phyloP scores from a whole-genome alignment of 306 rosid species.

The Corylus heterophylla region DNA sequence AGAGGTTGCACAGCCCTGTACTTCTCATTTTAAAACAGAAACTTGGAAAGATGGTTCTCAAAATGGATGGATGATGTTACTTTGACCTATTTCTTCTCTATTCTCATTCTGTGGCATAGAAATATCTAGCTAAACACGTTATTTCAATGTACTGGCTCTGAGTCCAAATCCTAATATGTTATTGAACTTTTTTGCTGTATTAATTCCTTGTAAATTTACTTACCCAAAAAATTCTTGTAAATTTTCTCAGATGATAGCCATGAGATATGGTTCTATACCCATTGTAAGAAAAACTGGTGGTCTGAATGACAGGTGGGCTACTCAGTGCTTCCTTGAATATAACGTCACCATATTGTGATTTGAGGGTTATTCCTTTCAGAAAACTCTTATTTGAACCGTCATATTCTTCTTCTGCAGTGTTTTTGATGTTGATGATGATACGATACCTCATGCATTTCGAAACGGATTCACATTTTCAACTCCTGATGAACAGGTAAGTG shows the following conservation, averaged over 20 bases:
- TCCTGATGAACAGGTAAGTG: constrained; percentile 76
- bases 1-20: background rate
- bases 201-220: background rate
- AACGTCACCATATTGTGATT: background rate
- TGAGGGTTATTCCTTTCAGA: constrained; percentile 18
- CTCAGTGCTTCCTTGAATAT: constrained; percentile 10
- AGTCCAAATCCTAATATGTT: background rate
- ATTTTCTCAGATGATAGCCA: constrained; percentile 82
- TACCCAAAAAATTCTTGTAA: background rate
- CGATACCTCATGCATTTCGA: constrained; percentile 65
- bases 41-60: background rate
- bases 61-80: background rate
- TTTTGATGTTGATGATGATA: constrained; percentile 83
- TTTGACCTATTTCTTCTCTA: constrained; percentile 1
- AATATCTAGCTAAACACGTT: background rate
- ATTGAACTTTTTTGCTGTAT: background rate
- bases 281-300: constrained; percentile 95
- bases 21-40: background rate
- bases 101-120: background rate
- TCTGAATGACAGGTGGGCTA: constrained; percentile 81
- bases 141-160: background rate
- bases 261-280: constrained; percentile 93
- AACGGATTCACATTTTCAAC: constrained; percentile 81
- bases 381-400: constrained; percentile 5
- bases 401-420: constrained; percentile 54